phyloP scores from a whole-genome alignment of 1,139 yeast genomes.

The Yamadazyma atmosphaerica region DNA sequence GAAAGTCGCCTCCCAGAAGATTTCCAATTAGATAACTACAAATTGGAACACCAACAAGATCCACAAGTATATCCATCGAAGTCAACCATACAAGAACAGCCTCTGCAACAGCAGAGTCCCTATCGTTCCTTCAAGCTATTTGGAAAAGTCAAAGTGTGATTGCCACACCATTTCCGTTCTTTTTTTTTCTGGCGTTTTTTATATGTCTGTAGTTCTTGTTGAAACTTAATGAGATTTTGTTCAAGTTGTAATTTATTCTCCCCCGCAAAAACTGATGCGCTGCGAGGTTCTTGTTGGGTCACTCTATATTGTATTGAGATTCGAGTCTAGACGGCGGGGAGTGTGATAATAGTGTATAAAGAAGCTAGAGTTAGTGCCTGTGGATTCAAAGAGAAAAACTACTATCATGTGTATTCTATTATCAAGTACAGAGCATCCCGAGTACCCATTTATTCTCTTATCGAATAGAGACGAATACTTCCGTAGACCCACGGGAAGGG shows the following conservation, averaged over 20 bases:
- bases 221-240: no score
- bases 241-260: no score
- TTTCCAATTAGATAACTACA: not conserved
- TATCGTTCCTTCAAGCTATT: not conserved
- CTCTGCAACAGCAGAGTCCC: not conserved
- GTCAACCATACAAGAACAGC: not conserved
- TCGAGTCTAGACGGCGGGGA: no score
- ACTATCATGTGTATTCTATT: slow-evolving; percentile 76
- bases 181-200: no score
- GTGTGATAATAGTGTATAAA: no score
- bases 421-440: slow-evolving; percentile 60
- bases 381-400: no score
- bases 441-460: slow-evolving; percentile 66
- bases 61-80: no score
- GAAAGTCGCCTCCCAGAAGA: not conserved
- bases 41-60: not conserved
- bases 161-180: no score
- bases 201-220: no score
- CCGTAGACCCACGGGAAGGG: slow-evolving; percentile 67
- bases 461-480: slow-evolving; percentile 88
- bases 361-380: no score
- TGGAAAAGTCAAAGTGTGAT: not conserved
- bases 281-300: not conserved
- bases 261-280: not conserved
- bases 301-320: no score